Conservation (phyloP, 306 rosid species). For the Gastrolobium bilobum region DNA sequence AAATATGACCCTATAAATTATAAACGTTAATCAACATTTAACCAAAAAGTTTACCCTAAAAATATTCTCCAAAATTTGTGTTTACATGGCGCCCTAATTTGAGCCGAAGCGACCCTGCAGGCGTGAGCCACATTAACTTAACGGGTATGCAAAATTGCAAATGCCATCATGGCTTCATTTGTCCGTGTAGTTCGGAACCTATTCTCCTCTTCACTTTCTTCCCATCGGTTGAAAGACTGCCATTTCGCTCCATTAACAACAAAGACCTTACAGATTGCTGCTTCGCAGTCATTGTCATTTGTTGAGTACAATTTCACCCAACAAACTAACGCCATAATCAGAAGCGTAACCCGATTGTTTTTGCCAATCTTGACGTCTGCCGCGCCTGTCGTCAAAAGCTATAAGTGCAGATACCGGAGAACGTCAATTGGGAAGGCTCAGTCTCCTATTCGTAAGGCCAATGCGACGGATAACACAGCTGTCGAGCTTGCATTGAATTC, state of each 20-base stretch:
- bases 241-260: constrained; percentile 31
- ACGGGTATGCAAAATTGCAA: neutral
- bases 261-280: constrained; percentile 17
- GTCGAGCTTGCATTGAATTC: constrained; percentile 84
- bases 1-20: too few species aligned
- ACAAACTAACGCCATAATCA: neutral
- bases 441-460: constrained; percentile 17
- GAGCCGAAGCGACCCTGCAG: neutral
- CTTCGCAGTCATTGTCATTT: neutral
- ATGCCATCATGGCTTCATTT: constrained; percentile 44
- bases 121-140: neutral
- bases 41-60: too few species aligned
- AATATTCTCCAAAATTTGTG: too few species aligned
- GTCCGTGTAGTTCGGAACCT: constrained; percentile 54
- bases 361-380: constrained; percentile 27
- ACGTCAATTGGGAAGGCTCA: constrained; percentile 30
- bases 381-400: constrained; percentile 5
- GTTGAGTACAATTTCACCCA: neutral
- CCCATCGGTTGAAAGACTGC: constrained; percentile 40
- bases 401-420: constrained; percentile 23
- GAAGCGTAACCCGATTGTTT: neutral
- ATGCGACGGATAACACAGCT: constrained; percentile 43
- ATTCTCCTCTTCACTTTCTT: constrained; percentile 42
- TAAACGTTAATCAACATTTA: too few species aligned
- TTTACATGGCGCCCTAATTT: constrained; percentile 3